These are phyloP conservation scores for Bonia amplexicaulis DNA, from an alignment of 176 grass and related monocot species.

Conservation along the genomic window DNA sequence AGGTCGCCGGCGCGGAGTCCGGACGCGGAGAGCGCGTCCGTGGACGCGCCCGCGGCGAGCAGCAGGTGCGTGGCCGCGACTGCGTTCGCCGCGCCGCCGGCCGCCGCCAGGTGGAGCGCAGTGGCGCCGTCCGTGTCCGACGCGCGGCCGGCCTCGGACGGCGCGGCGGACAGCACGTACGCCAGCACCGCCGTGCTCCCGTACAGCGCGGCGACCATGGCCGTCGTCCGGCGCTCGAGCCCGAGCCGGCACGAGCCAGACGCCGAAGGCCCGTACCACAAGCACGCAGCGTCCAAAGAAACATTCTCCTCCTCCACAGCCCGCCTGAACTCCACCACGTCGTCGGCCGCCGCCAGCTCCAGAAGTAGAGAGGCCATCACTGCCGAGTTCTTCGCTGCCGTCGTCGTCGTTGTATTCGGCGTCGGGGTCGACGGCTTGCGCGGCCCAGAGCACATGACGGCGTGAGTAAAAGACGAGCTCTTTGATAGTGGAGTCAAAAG, in stretches of 20 bases:
- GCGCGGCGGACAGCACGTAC: conserved; percentile 33
- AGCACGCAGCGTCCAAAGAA: not conserved
- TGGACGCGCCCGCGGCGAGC: conserved; percentile 53
- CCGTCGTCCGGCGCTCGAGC: conserved; percentile 57
- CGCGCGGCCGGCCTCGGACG: conserved; percentile 41
- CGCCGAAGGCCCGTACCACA: conserved; percentile 64
- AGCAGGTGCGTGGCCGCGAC: conserved; percentile 48
- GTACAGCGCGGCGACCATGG: conserved; percentile 85
- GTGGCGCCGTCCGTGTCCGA: conserved; percentile 66
- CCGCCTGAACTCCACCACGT: conserved; percentile 44
- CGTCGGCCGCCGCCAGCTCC: conserved; percentile 77
- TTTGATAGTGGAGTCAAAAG: not conserved
- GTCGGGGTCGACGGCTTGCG: conserved; percentile 47
- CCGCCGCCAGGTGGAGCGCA: conserved; percentile 63
- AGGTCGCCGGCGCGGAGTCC: conserved; percentile 50
- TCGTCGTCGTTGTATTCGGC: not conserved
- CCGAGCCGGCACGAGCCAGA: conserved; percentile 2
- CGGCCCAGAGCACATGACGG: conserved; percentile 69
- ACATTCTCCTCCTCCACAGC: conserved; percentile 51
- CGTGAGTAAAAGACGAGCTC: not conserved
- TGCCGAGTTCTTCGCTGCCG: not conserved
- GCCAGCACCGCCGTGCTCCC: conserved; percentile 50
- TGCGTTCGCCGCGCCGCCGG: conserved; percentile 30
- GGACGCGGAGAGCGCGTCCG: conserved; percentile 38
- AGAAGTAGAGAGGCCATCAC: conserved; percentile 37